These are phyloP conservation scores for Vaccinium corymbosum DNA, from an alignment of 148 eudicot genomes.

Conservation along the genomic window DNA sequence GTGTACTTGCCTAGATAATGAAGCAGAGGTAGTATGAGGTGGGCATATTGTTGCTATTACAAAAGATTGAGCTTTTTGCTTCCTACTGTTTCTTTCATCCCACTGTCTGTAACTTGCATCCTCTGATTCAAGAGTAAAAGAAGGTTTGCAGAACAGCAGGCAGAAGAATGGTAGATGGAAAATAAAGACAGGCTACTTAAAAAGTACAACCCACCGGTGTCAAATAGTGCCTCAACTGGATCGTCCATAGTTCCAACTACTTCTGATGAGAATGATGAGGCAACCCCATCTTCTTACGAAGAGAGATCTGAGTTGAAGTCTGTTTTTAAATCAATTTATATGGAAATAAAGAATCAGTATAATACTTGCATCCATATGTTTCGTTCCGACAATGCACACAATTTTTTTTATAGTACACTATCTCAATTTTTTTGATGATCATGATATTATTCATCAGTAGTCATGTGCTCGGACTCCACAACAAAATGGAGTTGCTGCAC, in stretches of 20 bases:
- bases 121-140: neutral
- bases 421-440: no score
- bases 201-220: slow-evolving; percentile 36
- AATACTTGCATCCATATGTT: no score
- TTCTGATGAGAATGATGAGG: slow-evolving; percentile 21
- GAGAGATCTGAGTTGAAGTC: no score
- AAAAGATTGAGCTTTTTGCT: neutral
- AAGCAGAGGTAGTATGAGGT: neutral
- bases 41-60: no score
- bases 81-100: neutral
- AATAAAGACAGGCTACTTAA: slow-evolving; percentile 57
- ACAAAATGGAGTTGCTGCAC: no score
- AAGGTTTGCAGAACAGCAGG: no score
- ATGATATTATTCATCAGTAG: no score
- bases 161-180: slow-evolving; percentile 84
- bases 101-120: neutral
- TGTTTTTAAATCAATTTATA: no score
- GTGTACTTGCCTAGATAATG: neutral
- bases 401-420: no score
- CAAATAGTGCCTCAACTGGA: slow-evolving; percentile 18
- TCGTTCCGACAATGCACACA: no score
- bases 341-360: no score
- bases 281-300: slow-evolving; percentile 13
- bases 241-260: slow-evolving; percentile 18
- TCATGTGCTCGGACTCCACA: no score